Conservation (phyloP, 805 yeast species). For the Saccharomycopsis schoenii region DNA sequence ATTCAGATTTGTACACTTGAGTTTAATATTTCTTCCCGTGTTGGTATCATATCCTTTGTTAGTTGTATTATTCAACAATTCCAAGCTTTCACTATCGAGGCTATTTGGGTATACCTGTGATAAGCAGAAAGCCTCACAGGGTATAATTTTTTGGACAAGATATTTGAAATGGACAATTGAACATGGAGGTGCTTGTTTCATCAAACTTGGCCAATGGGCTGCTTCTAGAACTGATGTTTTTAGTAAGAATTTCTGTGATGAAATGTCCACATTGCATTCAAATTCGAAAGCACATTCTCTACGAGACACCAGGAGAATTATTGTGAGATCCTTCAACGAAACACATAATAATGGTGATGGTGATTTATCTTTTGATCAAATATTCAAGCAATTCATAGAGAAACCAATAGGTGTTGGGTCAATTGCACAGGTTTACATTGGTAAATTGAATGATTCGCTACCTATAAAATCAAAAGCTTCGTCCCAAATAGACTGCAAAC, state of each 20-base stretch:
- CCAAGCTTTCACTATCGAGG: neutral
- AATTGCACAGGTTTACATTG: slow-evolving; percentile 90
- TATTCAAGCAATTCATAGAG: slow-evolving; percentile 69
- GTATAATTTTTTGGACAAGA: slow-evolving; percentile 63
- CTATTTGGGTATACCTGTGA: slow-evolving; percentile 17
- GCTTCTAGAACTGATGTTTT: slow-evolving; percentile 94
- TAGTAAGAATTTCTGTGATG: slow-evolving; percentile 67
- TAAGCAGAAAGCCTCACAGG: slow-evolving; percentile 32
- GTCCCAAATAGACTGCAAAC: slow-evolving; percentile 25
- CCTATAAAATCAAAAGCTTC: slow-evolving; percentile 26
- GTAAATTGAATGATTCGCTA: slow-evolving; percentile 38
- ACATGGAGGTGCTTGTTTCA: slow-evolving; percentile 84
- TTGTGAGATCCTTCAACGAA: slow-evolving; percentile 48
- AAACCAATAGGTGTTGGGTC: slow-evolving; percentile 95
- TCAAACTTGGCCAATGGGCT: slow-evolving; percentile 97
- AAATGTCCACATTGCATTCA: slow-evolving; percentile 70
- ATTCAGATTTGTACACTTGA: slow-evolving; percentile 59
- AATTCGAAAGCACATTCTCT: slow-evolving; percentile 69
- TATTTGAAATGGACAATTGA: slow-evolving; percentile 61
- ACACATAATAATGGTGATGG: slow-evolving; percentile 18
- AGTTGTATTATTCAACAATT: slow-evolving; percentile 20
- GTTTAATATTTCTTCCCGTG: slow-evolving; percentile 61
- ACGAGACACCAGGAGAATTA: slow-evolving; percentile 43
- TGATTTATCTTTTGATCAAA: slow-evolving; percentile 42
- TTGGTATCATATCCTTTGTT: slow-evolving; percentile 52